Evolutionary conservation across 2,329 filamentous ascomycete species (phyloP).

Genomic region (Metarhizium anisopliae): DNA sequence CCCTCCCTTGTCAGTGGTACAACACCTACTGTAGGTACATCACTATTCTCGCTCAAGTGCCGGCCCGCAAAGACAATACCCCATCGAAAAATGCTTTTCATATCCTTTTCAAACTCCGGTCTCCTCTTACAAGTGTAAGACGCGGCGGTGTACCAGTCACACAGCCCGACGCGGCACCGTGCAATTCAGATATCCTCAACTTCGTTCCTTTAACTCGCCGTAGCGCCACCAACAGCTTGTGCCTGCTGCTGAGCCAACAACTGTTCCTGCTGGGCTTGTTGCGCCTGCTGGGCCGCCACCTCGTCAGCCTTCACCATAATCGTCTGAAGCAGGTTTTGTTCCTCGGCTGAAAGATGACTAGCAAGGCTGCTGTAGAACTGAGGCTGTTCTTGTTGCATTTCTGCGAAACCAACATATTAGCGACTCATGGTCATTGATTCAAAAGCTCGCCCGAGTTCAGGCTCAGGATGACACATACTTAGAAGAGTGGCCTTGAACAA

Average conservation of each 20-base stretch:
- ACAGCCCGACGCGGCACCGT: neutral
- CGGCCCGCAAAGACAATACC: neutral
- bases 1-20: neutral
- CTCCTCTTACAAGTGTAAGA: neutral
- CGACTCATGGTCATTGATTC: neutral
- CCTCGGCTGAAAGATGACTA: constrained; percentile 67
- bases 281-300: constrained; percentile 23
- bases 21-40: neutral
- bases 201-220: constrained; percentile 7
- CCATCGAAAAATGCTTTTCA: constrained; percentile 3
- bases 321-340: constrained; percentile 70
- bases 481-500: constrained; percentile 76
- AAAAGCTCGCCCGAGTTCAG: neutral
- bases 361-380: constrained; percentile 78
- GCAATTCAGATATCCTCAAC: neutral
- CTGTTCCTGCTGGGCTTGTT: constrained; percentile 14
- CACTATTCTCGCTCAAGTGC: neutral
- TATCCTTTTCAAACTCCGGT: neutral
- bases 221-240: neutral
- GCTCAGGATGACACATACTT: constrained; percentile 50
- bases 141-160: neutral
- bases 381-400: constrained; percentile 82
- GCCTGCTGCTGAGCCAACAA: constrained; percentile 20
- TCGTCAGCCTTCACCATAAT: constrained; percentile 58
- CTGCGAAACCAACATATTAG: constrained; percentile 32